Conservation (phyloP, 371 early-diverging fungal species). For the Syncephalastrum monosporum region DNA sequence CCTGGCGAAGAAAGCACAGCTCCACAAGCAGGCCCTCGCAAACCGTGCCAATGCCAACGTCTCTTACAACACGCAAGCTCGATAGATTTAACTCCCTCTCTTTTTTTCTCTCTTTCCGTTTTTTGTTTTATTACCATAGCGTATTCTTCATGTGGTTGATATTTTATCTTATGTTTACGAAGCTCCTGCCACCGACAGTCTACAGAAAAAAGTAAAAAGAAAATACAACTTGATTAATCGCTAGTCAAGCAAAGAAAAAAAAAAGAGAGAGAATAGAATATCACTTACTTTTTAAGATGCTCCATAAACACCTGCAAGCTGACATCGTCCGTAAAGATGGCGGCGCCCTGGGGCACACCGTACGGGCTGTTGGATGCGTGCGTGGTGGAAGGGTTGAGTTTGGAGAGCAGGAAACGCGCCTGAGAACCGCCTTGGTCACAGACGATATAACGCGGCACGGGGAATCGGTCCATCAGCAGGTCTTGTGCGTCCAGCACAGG, state of each 20-base stretch:
- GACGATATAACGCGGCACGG: constrained; percentile 98
- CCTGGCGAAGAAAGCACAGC: constrained; percentile 58
- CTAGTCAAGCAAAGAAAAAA: not conserved
- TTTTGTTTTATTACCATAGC: constrained; percentile 6
- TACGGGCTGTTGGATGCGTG: constrained; percentile 76
- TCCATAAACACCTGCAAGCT: constrained; percentile 96
- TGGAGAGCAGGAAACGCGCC: constrained; percentile 98
- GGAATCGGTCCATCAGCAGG: constrained; percentile 93
- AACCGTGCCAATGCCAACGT: constrained; percentile 82
- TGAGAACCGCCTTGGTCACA: constrained; percentile 98
- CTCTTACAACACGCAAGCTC: constrained; percentile 38
- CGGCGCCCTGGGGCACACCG: constrained; percentile 68
- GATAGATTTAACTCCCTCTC: constrained; percentile 10
- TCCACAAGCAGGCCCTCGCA: constrained; percentile 74
- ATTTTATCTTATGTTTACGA: constrained; percentile 25
- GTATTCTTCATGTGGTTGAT: constrained; percentile 4
- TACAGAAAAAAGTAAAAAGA: constrained; percentile 12
- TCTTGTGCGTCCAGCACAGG: constrained; percentile 91
- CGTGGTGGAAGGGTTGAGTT: constrained; percentile 98
- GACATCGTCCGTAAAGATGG: constrained; percentile 98
- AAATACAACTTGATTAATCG: not conserved
- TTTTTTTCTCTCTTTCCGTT: too few relatives aligned
- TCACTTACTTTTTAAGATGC: constrained; percentile 84
- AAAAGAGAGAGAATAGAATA: not conserved
- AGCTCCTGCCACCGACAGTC: constrained; percentile 49